Percentiles rank a stretch among this genome's conserved stretches.
These are phyloP conservation scores for Globisporangium abappressorium DNA, from an alignment of 352 stramenopile genomes.

Conservation along the genomic window DNA sequence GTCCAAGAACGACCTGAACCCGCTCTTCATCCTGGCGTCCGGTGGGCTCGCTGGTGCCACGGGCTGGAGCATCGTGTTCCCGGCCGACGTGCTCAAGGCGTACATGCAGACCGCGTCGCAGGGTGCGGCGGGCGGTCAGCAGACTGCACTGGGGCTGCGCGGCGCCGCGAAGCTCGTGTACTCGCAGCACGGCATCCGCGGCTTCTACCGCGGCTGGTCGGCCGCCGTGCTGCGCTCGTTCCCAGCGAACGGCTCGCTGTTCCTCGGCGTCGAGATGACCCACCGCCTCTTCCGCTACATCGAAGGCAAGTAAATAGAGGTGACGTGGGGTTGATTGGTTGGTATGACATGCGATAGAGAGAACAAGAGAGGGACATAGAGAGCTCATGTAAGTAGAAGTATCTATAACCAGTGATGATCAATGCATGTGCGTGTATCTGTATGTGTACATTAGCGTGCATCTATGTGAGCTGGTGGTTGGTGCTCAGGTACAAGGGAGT, in stretches of 20 bases:
- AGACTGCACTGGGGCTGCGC: slow-evolving; percentile 32
- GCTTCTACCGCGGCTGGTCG: slow-evolving; percentile 87
- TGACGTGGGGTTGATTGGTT: not conserved
- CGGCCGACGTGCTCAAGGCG: slow-evolving; percentile 83
- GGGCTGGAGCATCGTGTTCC: slow-evolving; percentile 85
- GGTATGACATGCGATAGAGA: not conserved
- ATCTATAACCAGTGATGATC: not conserved
- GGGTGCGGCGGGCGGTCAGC: slow-evolving; percentile 4
- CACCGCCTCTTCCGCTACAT: slow-evolving; percentile 73
- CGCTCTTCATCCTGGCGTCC: slow-evolving; percentile 64
- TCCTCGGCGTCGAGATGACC: slow-evolving; percentile 88
- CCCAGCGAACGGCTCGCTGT: slow-evolving; percentile 85
- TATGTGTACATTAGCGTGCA: not conserved
- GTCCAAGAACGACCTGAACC: slow-evolving; percentile 75
- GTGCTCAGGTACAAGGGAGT: too few relatives aligned
- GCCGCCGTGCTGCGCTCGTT: slow-evolving; percentile 84
- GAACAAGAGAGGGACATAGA: not conserved
- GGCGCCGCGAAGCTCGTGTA: slow-evolving; percentile 56
- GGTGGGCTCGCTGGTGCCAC: slow-evolving; percentile 76
- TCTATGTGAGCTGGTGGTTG: too few relatives aligned
- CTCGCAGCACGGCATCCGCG: slow-evolving; percentile 59
- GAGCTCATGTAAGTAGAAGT: slow-evolving; percentile 5
- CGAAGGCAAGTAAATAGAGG: slow-evolving; percentile 23
- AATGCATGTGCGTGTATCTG: not conserved
- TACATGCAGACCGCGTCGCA: slow-evolving; percentile 67